These are phyloP conservation scores for Fusarium camptoceras DNA, from an alignment of 2,329 filamentous ascomycete genomes.

Conservation along the genomic window DNA sequence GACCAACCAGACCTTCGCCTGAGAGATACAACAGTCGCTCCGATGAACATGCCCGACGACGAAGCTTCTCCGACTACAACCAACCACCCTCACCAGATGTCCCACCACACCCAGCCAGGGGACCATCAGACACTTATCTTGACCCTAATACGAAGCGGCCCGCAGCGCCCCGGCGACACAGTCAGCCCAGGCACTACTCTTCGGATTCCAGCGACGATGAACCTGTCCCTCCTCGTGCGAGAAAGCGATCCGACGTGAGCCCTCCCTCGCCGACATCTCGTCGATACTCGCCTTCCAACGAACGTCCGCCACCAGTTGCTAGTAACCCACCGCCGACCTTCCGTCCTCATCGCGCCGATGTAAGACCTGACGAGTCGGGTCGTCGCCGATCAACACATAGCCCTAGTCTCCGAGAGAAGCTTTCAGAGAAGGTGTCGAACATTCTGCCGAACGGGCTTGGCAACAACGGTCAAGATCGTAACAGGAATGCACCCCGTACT, in stretches of 20 bases:
- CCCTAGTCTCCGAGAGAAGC: conserved; percentile 58
- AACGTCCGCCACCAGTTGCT: conserved; percentile 47
- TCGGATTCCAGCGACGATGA: conserved; percentile 59
- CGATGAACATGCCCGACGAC: conserved; percentile 58
- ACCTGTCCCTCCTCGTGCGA: conserved; percentile 44
- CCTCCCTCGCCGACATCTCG: conserved; percentile 49
- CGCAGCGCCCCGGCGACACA: conserved; percentile 58
- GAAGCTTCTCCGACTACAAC: conserved; percentile 65
- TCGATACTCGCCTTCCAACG: conserved; percentile 49
- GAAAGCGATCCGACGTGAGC: conserved; percentile 44
- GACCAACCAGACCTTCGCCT: conserved; percentile 50
- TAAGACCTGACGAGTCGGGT: conserved; percentile 50
- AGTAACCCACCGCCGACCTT: conserved; percentile 41
- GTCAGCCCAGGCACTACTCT: conserved; percentile 60
- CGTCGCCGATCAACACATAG: conserved; percentile 51
- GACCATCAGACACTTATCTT: conserved; percentile 48
- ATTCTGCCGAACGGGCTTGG: conserved; percentile 55
- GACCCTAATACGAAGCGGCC: conserved; percentile 51
- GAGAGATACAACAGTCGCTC: conserved; percentile 53
- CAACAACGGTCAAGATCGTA: conserved; percentile 47
- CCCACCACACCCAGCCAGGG: conserved; percentile 44
- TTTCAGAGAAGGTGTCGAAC: conserved; percentile 59
- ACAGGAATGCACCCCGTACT: conserved; percentile 53
- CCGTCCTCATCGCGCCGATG: conserved; percentile 51
- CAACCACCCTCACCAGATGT: conserved; percentile 51